phyloP scores from a whole-genome alignment of 768 basidiomycete species.

The Porphyrellus cyaneotinctus region DNA sequence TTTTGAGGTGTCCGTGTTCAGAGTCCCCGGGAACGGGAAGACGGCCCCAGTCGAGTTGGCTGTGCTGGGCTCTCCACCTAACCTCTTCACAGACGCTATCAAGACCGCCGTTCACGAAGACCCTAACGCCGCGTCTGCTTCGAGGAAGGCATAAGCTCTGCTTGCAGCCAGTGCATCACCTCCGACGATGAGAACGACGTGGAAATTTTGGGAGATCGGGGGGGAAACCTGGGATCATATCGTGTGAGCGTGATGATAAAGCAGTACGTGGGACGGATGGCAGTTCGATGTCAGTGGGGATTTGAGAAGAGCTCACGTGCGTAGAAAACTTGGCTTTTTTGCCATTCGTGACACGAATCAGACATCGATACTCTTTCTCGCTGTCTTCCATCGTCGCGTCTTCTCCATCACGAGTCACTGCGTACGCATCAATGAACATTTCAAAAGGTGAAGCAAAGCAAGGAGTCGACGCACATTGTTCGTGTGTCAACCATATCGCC shows the following conservation, averaged over 20 bases:
- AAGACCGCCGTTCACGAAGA: slow-evolving; percentile 53
- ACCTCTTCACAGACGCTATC: slow-evolving; percentile 65
- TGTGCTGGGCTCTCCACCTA: slow-evolving; percentile 52
- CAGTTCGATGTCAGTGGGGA: background rate
- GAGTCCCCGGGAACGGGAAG: slow-evolving; percentile 32
- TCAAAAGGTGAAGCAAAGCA: background rate
- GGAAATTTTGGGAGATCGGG: slow-evolving; percentile 61
- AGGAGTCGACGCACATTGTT: slow-evolving; percentile 66
- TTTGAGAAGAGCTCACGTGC: slow-evolving; percentile 44
- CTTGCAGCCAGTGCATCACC: slow-evolving; percentile 73
- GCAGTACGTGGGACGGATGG: background rate
- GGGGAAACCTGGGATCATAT: slow-evolving; percentile 49
- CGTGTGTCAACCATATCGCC: slow-evolving; percentile 93
- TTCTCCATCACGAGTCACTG: slow-evolving; percentile 69
- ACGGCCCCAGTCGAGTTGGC: slow-evolving; percentile 55
- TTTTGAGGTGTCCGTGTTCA: background rate
- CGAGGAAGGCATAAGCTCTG: slow-evolving; percentile 78
- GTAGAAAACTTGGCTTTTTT: slow-evolving; percentile 69
- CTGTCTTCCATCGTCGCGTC: slow-evolving; percentile 50
- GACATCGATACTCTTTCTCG: slow-evolving; percentile 66
- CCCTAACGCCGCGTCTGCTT: slow-evolving; percentile 70
- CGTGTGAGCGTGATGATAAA: background rate
- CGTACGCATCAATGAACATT: background rate
- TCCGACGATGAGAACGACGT: slow-evolving; percentile 72
- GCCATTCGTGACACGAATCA: slow-evolving; percentile 76